A percentile compares a stretch with the other conserved stretches of the same genome.
These are phyloP conservation scores for Mycosphaerella sp. DNA, from an alignment of 2,329 filamentous ascomycete species.

Conservation along the genomic window DNA sequence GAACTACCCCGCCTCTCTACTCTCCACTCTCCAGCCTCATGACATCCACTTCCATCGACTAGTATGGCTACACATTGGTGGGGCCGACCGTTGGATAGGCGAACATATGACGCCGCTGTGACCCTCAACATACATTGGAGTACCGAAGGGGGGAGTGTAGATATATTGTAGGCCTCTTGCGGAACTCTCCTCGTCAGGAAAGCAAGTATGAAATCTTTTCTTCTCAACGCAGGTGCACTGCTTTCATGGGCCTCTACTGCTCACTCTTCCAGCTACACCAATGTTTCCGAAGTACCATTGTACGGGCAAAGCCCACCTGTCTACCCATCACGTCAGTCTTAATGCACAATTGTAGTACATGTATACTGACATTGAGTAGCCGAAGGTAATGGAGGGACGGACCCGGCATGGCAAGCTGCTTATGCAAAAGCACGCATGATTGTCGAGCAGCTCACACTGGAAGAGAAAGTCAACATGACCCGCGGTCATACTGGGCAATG, in stretches of 20 bases:
- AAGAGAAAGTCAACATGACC: conserved; percentile 35
- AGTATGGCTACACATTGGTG: no score
- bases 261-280: conserved; percentile 15
- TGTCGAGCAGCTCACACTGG: conserved; percentile 33
- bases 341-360: background rate
- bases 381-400: conserved; percentile 22
- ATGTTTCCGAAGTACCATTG: conserved; percentile 19
- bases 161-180: background rate
- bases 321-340: conserved; percentile 28
- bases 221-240: conserved; percentile 13
- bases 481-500: conserved; percentile 43
- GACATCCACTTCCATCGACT: no score
- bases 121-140: conserved; percentile 2
- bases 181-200: background rate
- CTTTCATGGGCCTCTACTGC: conserved; percentile 12
- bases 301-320: conserved; percentile 26
- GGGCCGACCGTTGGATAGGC: no score
- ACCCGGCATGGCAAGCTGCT: conserved; percentile 28
- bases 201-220: conserved; percentile 15
- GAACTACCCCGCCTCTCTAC: no score
- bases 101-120: no score
- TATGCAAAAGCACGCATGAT: conserved; percentile 31
- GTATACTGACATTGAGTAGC: conserved; percentile 14
- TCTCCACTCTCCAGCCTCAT: no score
- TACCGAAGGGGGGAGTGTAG: background rate